Evolutionary conservation across 2,329 filamentous ascomycete genomes (phyloP).

Genomic region (Orbilia quercus): DNA sequence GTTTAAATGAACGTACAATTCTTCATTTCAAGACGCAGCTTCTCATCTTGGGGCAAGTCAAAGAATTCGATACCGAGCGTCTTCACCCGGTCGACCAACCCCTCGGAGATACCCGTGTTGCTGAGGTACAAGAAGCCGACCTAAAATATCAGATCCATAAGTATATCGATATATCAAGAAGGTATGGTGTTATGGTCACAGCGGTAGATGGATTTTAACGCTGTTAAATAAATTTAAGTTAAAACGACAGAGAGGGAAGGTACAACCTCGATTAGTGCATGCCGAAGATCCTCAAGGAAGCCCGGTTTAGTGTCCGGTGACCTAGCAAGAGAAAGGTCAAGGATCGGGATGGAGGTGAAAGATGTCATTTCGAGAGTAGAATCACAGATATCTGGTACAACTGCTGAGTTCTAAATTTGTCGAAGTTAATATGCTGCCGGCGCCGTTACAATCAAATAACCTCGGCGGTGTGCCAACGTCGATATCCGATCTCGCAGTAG

Average conservation of each 20-base stretch:
- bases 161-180: background rate
- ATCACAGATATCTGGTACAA: background rate
- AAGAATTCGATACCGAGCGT: conserved; percentile 79
- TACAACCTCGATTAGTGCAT: conserved; percentile 75
- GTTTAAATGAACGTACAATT: conserved; percentile 53
- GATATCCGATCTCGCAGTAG: too few relatives aligned
- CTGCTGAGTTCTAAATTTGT: too few relatives aligned
- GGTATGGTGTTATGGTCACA: too few relatives aligned
- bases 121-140: conserved; percentile 90
- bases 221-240: background rate
- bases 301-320: conserved; percentile 74
- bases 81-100: conserved; percentile 74
- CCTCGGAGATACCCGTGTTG: conserved; percentile 77
- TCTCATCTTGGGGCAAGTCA: conserved; percentile 78
- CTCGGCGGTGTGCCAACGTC: too few relatives aligned
- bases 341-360: conserved; percentile 80
- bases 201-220: too few relatives aligned
- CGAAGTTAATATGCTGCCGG: too few relatives aligned
- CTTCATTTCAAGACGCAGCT: conserved; percentile 67
- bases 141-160: conserved; percentile 7
- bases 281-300: conserved; percentile 77
- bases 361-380: conserved; percentile 62
- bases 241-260: conserved; percentile 7
- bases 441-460: too few relatives aligned
- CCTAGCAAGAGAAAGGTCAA: conserved; percentile 77